phyloP scores from a whole-genome alignment of 805 yeast species.

The Lipomyces mesembrius region DNA sequence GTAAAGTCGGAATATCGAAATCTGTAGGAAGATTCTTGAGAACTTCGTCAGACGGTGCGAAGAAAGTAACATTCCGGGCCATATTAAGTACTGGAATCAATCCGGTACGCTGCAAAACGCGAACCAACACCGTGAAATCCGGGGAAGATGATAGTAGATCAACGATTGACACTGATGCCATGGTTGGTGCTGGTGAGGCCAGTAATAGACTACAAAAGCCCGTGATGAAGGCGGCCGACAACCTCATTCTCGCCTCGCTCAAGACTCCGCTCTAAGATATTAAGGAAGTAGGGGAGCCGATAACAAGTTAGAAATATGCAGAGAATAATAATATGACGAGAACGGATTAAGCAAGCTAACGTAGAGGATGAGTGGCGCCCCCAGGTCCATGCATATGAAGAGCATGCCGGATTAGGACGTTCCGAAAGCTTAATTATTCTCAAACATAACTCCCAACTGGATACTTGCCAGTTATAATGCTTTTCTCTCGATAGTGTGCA shows the following conservation, averaged over 20 bases:
- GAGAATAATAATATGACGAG: neutral
- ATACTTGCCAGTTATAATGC: too few species aligned
- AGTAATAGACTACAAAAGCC: neutral
- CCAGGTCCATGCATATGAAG: neutral
- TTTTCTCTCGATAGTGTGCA: too few species aligned
- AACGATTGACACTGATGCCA: constrained; percentile 31
- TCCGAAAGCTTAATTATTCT: too few species aligned
- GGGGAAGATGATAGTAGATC: constrained; percentile 35
- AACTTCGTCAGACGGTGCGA: constrained; percentile 34
- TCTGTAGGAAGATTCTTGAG: constrained; percentile 22
- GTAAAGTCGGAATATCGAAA: constrained; percentile 21
- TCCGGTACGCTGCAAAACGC: constrained; percentile 35
- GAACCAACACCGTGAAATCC: constrained; percentile 30
- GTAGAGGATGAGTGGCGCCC: neutral
- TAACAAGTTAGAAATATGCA: neutral
- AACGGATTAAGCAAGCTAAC: neutral
- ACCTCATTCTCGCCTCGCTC: neutral
- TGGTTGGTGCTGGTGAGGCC: constrained; percentile 11
- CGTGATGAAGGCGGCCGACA: neutral
- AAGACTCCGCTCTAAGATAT: neutral
- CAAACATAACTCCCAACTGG: neutral
- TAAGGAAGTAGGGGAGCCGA: neutral
- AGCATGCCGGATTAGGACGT: neutral
- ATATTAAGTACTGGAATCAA: constrained; percentile 33
- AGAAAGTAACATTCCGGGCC: constrained; percentile 33